Evolutionary conservation across 306 rosid genomes (phyloP).

Genomic region (Cicer yamashitae): DNA sequence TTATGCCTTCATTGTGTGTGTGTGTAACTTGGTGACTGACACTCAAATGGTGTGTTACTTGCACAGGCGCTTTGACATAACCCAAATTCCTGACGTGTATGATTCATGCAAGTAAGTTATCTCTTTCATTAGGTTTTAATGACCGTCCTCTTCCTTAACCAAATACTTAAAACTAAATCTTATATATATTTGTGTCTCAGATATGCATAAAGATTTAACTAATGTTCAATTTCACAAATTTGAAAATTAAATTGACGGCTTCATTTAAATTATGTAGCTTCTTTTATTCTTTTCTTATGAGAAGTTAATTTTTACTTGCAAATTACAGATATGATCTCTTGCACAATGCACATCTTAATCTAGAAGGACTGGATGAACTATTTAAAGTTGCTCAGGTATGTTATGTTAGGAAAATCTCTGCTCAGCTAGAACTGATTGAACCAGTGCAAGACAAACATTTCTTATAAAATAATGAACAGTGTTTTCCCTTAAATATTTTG

Average conservation of each 20-base stretch:
- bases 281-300: slow-evolving; percentile 30
- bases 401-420: slow-evolving; percentile 19
- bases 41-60: slow-evolving; percentile 47
- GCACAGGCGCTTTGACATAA: slow-evolving; percentile 89
- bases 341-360: slow-evolving; percentile 94
- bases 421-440: slow-evolving; percentile 19
- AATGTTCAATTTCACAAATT: slow-evolving; percentile 33
- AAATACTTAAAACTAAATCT: slow-evolving; percentile 7
- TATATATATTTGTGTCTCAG: background rate
- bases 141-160: slow-evolving; percentile 18
- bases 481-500: slow-evolving; percentile 20
- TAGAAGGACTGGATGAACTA: slow-evolving; percentile 89
- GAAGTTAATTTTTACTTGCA: slow-evolving; percentile 45
- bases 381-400: slow-evolving; percentile 97
- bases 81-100: slow-evolving; percentile 95
- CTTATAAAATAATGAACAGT: slow-evolving; percentile 33
- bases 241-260: slow-evolving; percentile 29
- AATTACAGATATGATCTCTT: slow-evolving; percentile 86
- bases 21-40: slow-evolving; percentile 10
- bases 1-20: slow-evolving; percentile 4
- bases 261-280: slow-evolving; percentile 22
- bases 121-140: slow-evolving; percentile 27
- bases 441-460: slow-evolving; percentile 18
- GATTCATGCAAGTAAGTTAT: slow-evolving; percentile 97
- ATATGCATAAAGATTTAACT: slow-evolving; percentile 6